Evolutionary conservation across 345 rosid genomes (phyloP), one percentile per base, ranked within the genome.

Genomic region (Odontarrhena argentea): DNA sequence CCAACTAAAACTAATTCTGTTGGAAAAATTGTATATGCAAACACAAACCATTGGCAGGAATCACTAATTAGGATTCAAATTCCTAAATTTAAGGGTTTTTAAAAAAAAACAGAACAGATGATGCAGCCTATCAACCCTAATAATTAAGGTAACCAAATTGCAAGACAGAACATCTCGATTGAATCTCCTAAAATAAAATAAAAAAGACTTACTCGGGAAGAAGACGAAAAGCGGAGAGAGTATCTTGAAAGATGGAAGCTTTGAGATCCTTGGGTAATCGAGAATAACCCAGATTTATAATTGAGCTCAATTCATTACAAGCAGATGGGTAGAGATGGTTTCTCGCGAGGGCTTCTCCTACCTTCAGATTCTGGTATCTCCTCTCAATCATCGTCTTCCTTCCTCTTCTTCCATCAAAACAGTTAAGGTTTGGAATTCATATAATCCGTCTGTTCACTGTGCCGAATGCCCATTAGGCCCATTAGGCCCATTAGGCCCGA

Each of bases 171-270:
- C 8, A 41, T 2, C 22, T 22, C 18, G 14, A 36, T 5, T 32
- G 36, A 36, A 48, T 7, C 30, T 35, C 18, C 26, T 46, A 34
- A 2, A 1, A 2, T 4, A 30, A 2, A 25, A 13, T 2, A 28
- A 14, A 14, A 28, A 44, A 25, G 24, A 24, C 81, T 76, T 77
- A 89, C 98, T 75, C 63, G 30, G 96, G 88, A 63, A 92, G 89
- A 44, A 87, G 80, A 63, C 89, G 88, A 65, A 86, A 85, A 79
- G 98, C 89, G 35, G 87, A 8, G 78, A 86, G 86, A 32, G 77
- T 73, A 78, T 92, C 89, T 9, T 65, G 81, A 59, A 87, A 82
- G 85, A 93, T 67, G 55, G 80, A 44, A 67, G 85, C 78, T 68
- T 85, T 91, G 62, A 86, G 67, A 65, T 78, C 60, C 78, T 89